Evolutionary conservation across 805 yeast species (phyloP).

Genomic region (Ogataea corticis): DNA sequence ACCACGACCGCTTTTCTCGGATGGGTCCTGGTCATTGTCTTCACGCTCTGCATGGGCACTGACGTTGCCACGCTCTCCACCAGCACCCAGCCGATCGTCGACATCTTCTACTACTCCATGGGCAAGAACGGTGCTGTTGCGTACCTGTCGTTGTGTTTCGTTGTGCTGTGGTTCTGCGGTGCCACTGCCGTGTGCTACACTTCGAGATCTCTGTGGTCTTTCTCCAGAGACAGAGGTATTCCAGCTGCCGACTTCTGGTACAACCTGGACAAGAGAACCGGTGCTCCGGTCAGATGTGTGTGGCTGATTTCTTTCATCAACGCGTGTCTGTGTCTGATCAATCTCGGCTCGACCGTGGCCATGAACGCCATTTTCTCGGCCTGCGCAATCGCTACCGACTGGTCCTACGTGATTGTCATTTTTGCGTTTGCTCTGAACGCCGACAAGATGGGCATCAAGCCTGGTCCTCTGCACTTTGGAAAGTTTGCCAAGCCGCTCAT

Average conservation of each 20-base stretch:
- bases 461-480: conserved; percentile 53
- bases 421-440: conserved; percentile 43
- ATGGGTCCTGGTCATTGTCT: conserved; percentile 49
- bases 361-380: conserved; percentile 57
- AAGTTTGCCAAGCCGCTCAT: conserved; percentile 41
- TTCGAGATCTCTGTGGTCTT: conserved; percentile 56
- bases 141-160: conserved; percentile 47
- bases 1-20: conserved; percentile 50
- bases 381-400: conserved; percentile 50
- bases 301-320: conserved; percentile 42
- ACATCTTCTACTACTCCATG: conserved; percentile 49
- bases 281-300: conserved; percentile 45
- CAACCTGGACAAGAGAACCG: conserved; percentile 40
- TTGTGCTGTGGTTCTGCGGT: conserved; percentile 54
- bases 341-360: conserved; percentile 43
- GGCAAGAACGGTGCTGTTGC: conserved; percentile 56
- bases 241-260: conserved; percentile 47
- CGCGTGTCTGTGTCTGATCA: conserved; percentile 46
- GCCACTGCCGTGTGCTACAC: conserved; percentile 51
- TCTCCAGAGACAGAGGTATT: conserved; percentile 56
- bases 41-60: conserved; percentile 46
- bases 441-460: conserved; percentile 45
- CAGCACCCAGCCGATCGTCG: conserved; percentile 49
- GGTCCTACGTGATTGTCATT: conserved; percentile 51
- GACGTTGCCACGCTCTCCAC: conserved; percentile 36